A percentile compares a stretch with the other conserved stretches of the same genome.
Evolutionary conservation across 176 grass and related monocot genomes (phyloP).

Genomic region (Cenchrus fungigraminus): DNA sequence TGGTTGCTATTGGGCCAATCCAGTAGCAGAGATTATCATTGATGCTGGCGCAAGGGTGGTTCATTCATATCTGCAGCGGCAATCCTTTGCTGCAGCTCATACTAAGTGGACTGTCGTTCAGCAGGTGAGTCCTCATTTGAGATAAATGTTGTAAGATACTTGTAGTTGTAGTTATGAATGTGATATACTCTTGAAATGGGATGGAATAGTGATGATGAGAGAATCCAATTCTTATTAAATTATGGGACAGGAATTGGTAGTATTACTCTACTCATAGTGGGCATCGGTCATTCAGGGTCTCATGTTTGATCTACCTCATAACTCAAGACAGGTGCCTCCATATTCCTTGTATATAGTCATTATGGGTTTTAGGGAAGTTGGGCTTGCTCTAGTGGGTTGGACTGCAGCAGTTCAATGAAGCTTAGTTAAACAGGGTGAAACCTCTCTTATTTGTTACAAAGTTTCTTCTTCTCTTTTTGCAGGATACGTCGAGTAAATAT

Average conservation of each 20-base stretch:
- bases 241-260: background rate
- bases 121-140: slow-evolving; percentile 56
- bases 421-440: background rate
- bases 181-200: slow-evolving; percentile 18
- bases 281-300: background rate
- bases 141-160: background rate
- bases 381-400: background rate
- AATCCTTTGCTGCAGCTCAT: slow-evolving; percentile 73
- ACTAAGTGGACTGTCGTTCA: slow-evolving; percentile 84
- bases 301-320: background rate
- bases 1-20: slow-evolving; percentile 89
- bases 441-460: slow-evolving; percentile 26
- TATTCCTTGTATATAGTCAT: background rate
- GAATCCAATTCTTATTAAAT: background rate
- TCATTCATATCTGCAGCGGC: slow-evolving; percentile 86
- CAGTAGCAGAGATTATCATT: slow-evolving; percentile 72
- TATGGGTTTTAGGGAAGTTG: background rate
- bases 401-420: background rate
- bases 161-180: background rate
- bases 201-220: slow-evolving; percentile 5
- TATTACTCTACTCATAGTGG: background rate
- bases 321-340: background rate
- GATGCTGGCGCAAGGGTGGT: slow-evolving; percentile 69
- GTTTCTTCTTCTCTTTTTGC: slow-evolving; percentile 22
- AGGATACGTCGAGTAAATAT: slow-evolving; percentile 80